Percentiles rank a stretch among this genome's conserved stretches.
Evolutionary conservation across 1,139 yeast genomes (phyloP).

Genomic region (Lodderomyces elongisporus): DNA sequence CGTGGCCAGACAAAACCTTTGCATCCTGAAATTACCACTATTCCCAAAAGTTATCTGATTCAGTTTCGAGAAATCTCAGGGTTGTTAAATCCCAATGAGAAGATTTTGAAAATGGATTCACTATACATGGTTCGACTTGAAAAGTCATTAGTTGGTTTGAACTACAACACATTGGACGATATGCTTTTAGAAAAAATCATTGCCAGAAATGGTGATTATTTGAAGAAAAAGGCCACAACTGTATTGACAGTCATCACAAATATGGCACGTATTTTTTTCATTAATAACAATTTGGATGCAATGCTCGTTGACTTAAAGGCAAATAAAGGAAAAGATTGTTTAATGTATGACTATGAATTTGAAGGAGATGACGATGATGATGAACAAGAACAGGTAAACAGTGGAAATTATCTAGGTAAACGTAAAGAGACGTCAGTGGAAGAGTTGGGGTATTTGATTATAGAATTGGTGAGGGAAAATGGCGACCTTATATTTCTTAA

Average conservation of each 20-base stretch:
- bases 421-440: slow-evolving; percentile 14
- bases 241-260: slow-evolving; percentile 48
- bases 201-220: slow-evolving; percentile 27
- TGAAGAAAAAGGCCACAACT: slow-evolving; percentile 32
- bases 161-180: slow-evolving; percentile 29
- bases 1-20: slow-evolving; percentile 4
- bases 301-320: slow-evolving; percentile 43
- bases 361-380: slow-evolving; percentile 44
- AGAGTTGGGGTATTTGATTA: slow-evolving; percentile 54
- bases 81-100: slow-evolving; percentile 31
- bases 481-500: slow-evolving; percentile 59
- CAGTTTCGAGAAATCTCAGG: slow-evolving; percentile 33
- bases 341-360: slow-evolving; percentile 77
- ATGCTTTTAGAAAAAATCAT: slow-evolving; percentile 39
- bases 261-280: slow-evolving; percentile 40
- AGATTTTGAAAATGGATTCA: slow-evolving; percentile 40
- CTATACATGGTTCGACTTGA: slow-evolving; percentile 35
- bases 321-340: slow-evolving; percentile 56
- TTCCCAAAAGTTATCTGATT: slow-evolving; percentile 12
- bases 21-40: not conserved
- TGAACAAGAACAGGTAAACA: too few relatives aligned
- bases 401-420: too few relatives aligned
- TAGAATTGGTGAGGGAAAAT: slow-evolving; percentile 53
- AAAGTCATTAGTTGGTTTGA: slow-evolving; percentile 18
- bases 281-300: slow-evolving; percentile 34